Base-by-base conservation (phyloP, 2,329 filamentous ascomycete genomes). In the Hypoxylon sp. region DNA sequence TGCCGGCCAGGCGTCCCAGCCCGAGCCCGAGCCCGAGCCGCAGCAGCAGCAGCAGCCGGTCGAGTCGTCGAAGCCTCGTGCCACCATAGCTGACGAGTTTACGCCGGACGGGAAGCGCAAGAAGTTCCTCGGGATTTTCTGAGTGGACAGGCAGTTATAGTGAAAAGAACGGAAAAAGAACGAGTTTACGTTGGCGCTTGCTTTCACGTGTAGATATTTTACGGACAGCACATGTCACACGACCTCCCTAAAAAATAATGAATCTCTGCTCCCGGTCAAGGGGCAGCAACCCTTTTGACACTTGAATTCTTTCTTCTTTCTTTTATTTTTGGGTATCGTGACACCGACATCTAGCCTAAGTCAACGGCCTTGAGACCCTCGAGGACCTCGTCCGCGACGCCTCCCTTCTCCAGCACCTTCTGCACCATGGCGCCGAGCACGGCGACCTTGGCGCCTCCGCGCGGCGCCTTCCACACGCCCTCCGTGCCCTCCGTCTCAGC, bases 121-220 rank as follows among this genome's bases (percentile, higher is more conserved):
- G 84, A 93, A 91, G 79, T 93, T 89, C 85, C 79, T 95, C 68
- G 92, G 92, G 11, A 88, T 96, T 69, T 96, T 92, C 82, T 92
- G 72, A 71, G 18, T 54, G 53, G 37, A 62, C 55, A 41, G 24
- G 11, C 4, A 43, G 40, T 20, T 26, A 37, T 13, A 48, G n/a
- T 8, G 21, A 35, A 31, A 11, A 9, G 24, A 17, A 48, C 46
- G 59, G 58, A 55, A 38, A 2, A 11, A 38, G 52, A 40, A 49
- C 33, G 46, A 57, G 21, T 43, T 50, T 37, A 37, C 11, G 26
- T 45, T 37, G 33, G 20, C 24, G 33, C 27, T 26, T 10, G 35
- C 37, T 45, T 57, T 17, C 29, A 50, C 31, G 50, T 43, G 18
- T 15, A 31, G 13, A n/a, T 59, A 56, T n/a, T n/a, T n/a, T 21